Percentiles rank a stretch among this genome's conserved stretches.
Conservation (phyloP, 805 yeast genomes). For the Starmerella sirachaensis region DNA sequence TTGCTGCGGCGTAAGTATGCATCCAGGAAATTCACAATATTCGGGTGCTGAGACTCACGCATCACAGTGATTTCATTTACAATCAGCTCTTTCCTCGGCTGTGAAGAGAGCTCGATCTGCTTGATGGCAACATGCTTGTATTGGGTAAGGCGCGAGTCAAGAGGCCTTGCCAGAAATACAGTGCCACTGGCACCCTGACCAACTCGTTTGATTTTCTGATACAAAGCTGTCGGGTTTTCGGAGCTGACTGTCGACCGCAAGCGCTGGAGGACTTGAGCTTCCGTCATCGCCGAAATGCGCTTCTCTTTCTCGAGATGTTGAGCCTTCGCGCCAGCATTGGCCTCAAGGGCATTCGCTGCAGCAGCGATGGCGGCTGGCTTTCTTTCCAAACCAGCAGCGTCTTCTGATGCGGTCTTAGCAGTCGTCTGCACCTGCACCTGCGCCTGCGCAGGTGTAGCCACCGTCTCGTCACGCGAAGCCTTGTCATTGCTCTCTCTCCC, state of each 20-base stretch:
- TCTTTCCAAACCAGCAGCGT: background rate
- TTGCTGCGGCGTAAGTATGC: slow-evolving; percentile 50
- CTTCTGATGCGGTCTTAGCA: background rate
- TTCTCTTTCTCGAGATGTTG: slow-evolving; percentile 36
- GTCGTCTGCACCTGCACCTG: too few species aligned
- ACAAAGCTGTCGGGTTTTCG: slow-evolving; percentile 68
- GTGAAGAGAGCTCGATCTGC: slow-evolving; percentile 84
- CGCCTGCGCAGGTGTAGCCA: too few species aligned
- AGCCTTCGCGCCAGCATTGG: slow-evolving; percentile 27
- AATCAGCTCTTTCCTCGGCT: slow-evolving; percentile 88
- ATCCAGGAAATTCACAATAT: slow-evolving; percentile 88
- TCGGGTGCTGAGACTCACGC: slow-evolving; percentile 90
- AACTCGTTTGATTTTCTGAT: slow-evolving; percentile 50
- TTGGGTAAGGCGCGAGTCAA: slow-evolving; percentile 26
- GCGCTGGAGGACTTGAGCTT: slow-evolving; percentile 72
- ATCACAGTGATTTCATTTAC: slow-evolving; percentile 92
- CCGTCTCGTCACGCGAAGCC: too few species aligned
- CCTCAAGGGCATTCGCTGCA: slow-evolving; percentile 32
- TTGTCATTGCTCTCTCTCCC: too few species aligned
- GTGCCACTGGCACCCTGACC: slow-evolving; percentile 99
- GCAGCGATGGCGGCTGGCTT: slow-evolving; percentile 30
- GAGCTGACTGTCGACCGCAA: slow-evolving; percentile 70
- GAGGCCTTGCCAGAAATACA: slow-evolving; percentile 73
- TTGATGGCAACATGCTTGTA: slow-evolving; percentile 66
- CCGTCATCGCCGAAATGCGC: slow-evolving; percentile 58